Base-by-base conservation (phyloP, 2,329 filamentous ascomycete species). In the Fusarium drepaniforme region DNA sequence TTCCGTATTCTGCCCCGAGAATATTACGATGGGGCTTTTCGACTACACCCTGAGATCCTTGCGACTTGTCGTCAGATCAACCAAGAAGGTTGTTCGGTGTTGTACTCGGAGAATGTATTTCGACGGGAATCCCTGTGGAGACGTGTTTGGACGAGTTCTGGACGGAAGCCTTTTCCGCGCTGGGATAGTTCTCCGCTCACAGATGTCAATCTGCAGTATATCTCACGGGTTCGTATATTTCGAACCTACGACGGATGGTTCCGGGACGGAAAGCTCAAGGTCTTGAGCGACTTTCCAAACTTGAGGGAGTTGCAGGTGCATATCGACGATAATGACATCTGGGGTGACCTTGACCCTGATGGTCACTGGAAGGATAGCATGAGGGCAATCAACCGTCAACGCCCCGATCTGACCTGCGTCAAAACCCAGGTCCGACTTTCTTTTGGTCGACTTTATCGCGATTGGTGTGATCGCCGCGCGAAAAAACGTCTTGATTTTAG, bases 41-140 rank as follows among this genome's bases (percentile, higher is more conserved):
- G 8, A 6, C 33, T 57, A 1, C 12, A 68, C 3, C 61, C 71
- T 0, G 51, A 64, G 16, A 40, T 75, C 13, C 51, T 75, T 2
- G 59, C 57, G 0, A 65, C 71, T 1, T 76, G 73, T 12, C 51
- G 58, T 12, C 5, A 30, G 1, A 33, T 75, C 0, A 72, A 76
- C 23, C 23, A n/a, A 51, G 73, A 75, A 64, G 73, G 42, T 1
- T 65, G 49, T 0, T 23, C 68, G 0, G 25, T 75, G 4, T 18
- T 75, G 1, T 75, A 72, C 18, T 44, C 42, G 6, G 64, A 67
- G 3, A 75, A 76, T 0, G 6, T 49, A 1, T 76, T 76, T 21
- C 42, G 38, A 4, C 46, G 67, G 1, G 6, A 63, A 1, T 67
- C 66, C 3, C n/a, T 3, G 4, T 74, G 73, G 73, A 68, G 64